A percentile compares a stretch with the other conserved stretches of the same genome.
phyloP scores from a whole-genome alignment of 352 stramenopile genomes.

The Phytopythium chamaehyphon region DNA sequence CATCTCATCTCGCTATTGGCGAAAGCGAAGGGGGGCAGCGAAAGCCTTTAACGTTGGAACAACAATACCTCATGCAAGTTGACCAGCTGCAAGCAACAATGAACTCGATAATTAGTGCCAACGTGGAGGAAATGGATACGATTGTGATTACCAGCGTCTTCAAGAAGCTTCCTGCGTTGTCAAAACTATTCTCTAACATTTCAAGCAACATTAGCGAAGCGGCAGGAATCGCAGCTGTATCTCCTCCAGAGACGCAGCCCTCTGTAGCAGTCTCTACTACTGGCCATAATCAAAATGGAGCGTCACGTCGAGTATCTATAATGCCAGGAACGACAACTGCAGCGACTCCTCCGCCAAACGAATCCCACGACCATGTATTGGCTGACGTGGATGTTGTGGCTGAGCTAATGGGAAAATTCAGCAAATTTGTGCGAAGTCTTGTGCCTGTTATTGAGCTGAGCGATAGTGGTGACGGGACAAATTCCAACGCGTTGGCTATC shows the following conservation, averaged over 20 bases:
- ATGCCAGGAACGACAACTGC: not conserved
- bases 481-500: slow-evolving; percentile 32
- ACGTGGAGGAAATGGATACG: slow-evolving; percentile 43
- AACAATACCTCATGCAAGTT: slow-evolving; percentile 60
- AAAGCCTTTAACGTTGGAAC: slow-evolving; percentile 38
- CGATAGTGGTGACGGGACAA: slow-evolving; percentile 12
- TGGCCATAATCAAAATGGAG: not conserved
- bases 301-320: not conserved
- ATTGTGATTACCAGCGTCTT: slow-evolving; percentile 51
- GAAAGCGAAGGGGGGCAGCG: not conserved
- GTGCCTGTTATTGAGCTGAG: slow-evolving; percentile 31
- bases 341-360: slow-evolving; percentile 7
- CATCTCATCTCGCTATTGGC: not conserved
- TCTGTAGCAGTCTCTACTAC: too few species aligned
- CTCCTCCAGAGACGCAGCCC: not conserved
- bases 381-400: slow-evolving; percentile 30
- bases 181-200: slow-evolving; percentile 39
- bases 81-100: slow-evolving; percentile 62
- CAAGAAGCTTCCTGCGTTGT: slow-evolving; percentile 36
- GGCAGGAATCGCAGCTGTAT: slow-evolving; percentile 24
- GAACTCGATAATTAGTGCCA: slow-evolving; percentile 25
- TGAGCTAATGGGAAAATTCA: slow-evolving; percentile 42
- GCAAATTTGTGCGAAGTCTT: slow-evolving; percentile 61
- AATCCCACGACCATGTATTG: slow-evolving; percentile 5
- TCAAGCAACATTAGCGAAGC: slow-evolving; percentile 32